Evolutionary conservation across 495 filamentous ascomycete species (phyloP).

Genomic region (Penicillium paxilli): DNA sequence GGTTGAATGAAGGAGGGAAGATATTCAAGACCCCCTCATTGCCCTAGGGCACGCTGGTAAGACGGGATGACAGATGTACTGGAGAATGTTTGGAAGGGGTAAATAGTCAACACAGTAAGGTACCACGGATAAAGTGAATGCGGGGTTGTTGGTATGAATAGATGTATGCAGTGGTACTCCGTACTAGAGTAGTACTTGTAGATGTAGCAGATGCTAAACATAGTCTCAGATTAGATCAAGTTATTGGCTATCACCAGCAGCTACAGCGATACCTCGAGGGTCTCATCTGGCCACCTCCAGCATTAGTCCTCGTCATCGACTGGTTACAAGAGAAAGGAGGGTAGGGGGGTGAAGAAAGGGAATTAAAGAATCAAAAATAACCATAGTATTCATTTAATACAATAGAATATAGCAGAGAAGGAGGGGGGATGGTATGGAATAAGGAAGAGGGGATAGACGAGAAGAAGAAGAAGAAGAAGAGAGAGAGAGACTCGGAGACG

Average conservation of each 20-base stretch:
- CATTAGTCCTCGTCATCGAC: slow-evolving; percentile 45
- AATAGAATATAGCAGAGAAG: no score
- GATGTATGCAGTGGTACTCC: no score
- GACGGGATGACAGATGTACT: no score
- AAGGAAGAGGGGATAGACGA: slow-evolving; percentile 18
- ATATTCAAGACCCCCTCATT: no score
- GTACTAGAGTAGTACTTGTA: no score
- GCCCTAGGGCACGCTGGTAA: no score
- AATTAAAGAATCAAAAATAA: slow-evolving; percentile 22
- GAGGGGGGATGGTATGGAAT: background rate
- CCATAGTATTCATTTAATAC: slow-evolving; percentile 14
- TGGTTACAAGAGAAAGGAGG: slow-evolving; percentile 3
- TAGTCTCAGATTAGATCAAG: slow-evolving; percentile 60
- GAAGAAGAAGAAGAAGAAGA: slow-evolving; percentile 22
- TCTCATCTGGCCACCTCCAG: slow-evolving; percentile 37
- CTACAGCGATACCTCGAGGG: slow-evolving; percentile 42
- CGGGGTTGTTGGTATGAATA: no score
- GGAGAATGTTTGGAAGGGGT: no score
- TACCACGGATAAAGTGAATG: no score
- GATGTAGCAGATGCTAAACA: background rate
- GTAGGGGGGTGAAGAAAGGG: background rate
- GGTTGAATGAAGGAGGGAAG: no score
- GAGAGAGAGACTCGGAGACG: background rate
- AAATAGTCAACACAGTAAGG: no score
- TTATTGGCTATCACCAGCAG: slow-evolving; percentile 48